Conservation (phyloP, 2,329 filamentous ascomycete genomes). For the Leptodontidium sp. region DNA sequence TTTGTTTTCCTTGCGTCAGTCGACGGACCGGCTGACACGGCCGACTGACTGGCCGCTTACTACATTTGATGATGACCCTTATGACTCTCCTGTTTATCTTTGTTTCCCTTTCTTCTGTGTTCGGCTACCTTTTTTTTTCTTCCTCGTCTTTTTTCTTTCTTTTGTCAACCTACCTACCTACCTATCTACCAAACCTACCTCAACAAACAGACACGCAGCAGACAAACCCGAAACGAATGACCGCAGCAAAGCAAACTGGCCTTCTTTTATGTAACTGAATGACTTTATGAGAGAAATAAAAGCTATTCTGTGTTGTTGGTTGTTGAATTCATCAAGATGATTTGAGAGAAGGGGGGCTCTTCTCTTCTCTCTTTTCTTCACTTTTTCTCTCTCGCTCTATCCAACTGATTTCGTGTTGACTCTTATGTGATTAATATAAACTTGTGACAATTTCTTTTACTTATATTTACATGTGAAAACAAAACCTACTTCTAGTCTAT, state of each 20-base stretch:
- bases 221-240: neutral
- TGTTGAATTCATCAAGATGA: too few relatives aligned
- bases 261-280: conserved; percentile 51
- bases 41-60: conserved; percentile 28
- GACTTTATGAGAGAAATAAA: conserved; percentile 53
- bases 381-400: neutral
- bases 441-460: neutral
- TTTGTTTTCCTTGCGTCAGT: conserved; percentile 39
- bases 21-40: too few relatives aligned
- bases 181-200: neutral
- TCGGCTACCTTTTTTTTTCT: conserved; percentile 1
- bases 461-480: neutral
- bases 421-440: neutral
- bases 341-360: neutral
- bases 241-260: conserved; percentile 24
- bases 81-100: conserved; percentile 48
- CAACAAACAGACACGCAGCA: neutral
- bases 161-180: neutral
- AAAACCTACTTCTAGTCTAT: too few relatives aligned
- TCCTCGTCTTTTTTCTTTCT: neutral
- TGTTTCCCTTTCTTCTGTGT: conserved; percentile 33
- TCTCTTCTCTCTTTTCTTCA: neutral
- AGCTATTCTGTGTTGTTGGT: conserved; percentile 49
- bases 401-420: too few relatives aligned
- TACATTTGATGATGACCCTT: conserved; percentile 50